Conservation (phyloP, 768 basidiomycete species). For the Coprinellus aureogranulatus region DNA sequence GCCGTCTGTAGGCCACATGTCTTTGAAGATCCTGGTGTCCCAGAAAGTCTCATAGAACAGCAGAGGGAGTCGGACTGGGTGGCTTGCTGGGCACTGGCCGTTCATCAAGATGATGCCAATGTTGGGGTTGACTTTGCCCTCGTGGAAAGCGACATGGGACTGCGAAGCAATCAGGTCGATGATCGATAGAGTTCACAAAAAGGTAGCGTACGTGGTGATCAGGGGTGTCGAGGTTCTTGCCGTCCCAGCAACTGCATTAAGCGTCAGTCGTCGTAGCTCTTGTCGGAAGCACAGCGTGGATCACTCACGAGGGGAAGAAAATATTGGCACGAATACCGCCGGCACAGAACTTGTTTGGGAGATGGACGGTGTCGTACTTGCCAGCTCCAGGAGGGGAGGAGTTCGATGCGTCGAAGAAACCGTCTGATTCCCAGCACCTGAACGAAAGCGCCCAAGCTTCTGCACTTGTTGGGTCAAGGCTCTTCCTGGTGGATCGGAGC, state of each 20-base stretch:
- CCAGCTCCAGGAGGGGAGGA: constrained; percentile 8
- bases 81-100: constrained; percentile 6
- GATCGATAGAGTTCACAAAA: background rate
- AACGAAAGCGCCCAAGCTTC: constrained; percentile 7
- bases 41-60: constrained; percentile 13
- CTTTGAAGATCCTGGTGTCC: constrained; percentile 8
- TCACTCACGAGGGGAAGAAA: constrained; percentile 9
- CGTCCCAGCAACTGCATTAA: constrained; percentile 8
- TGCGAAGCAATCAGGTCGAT: background rate
- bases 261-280: background rate
- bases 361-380: constrained; percentile 4
- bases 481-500: background rate
- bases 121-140: constrained; percentile 10
- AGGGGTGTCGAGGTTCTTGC: constrained; percentile 6
- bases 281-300: no score
- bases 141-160: constrained; percentile 8
- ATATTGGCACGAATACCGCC: constrained; percentile 8
- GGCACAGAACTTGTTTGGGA: constrained; percentile 8
- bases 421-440: constrained; percentile 6
- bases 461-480: background rate
- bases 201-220: constrained; percentile 3
- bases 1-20: constrained; percentile 9
- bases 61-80: constrained; percentile 8
- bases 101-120: constrained; percentile 9
- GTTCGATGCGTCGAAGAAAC: constrained; percentile 9